Evolutionary conservation across 2,329 filamentous ascomycete genomes (phyloP).

Genomic region (Torrubiellomyces zombiae): DNA sequence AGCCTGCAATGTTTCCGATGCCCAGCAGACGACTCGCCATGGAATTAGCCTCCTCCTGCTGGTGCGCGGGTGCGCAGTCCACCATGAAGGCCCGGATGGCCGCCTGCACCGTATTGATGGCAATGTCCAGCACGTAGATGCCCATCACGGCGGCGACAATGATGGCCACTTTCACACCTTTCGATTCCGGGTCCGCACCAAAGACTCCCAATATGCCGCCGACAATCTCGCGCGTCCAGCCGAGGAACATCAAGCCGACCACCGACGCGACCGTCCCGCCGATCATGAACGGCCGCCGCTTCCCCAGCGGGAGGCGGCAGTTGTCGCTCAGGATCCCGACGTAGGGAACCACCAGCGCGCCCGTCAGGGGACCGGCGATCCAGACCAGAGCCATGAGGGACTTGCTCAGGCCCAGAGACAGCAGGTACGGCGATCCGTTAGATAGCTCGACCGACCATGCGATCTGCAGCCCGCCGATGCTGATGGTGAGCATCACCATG

Average conservation of each 20-base stretch:
- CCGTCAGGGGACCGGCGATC: constrained; percentile 68
- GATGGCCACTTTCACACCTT: constrained; percentile 44
- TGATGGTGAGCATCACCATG: constrained; percentile 68
- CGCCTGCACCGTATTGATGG: constrained; percentile 94
- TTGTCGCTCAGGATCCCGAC: constrained; percentile 69
- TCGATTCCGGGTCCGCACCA: constrained; percentile 48
- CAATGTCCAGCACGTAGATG: constrained; percentile 83
- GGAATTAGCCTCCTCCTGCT: constrained; percentile 85
- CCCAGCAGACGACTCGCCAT: constrained; percentile 83
- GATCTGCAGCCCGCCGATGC: constrained; percentile 79
- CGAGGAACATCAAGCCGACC: constrained; percentile 48
- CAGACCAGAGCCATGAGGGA: constrained; percentile 69
- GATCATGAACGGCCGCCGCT: constrained; percentile 68
- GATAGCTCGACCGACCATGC: constrained; percentile 93
- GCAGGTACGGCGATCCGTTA: constrained; percentile 72
- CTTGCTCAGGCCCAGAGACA: constrained; percentile 70
- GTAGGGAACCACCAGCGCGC: constrained; percentile 66
- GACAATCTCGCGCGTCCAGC: constrained; percentile 61
- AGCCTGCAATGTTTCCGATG: constrained; percentile 80
- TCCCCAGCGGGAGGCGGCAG: constrained; percentile 58
- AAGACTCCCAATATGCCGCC: constrained; percentile 51
- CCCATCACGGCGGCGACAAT: constrained; percentile 70
- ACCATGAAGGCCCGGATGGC: constrained; percentile 84
- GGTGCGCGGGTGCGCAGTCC: constrained; percentile 79
- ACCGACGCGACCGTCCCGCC: constrained; percentile 52